Evolutionary conservation across 2,329 filamentous ascomycete species (phyloP).

Genomic region (Didymella pinodella): DNA sequence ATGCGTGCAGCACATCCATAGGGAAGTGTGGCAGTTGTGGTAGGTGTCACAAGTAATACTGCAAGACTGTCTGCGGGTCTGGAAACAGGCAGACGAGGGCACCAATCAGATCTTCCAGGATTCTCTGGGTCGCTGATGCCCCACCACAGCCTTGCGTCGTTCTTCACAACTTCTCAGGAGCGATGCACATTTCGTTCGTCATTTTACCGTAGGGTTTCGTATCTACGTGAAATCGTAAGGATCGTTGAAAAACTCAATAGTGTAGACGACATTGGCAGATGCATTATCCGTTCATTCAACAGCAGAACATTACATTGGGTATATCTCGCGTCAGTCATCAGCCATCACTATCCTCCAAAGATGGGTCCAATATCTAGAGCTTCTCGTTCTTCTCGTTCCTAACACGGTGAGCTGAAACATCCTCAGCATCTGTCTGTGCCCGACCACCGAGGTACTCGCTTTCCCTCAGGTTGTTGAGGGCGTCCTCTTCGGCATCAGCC

Average conservation of each 20-base stretch:
- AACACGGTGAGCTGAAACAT: conserved; percentile 24
- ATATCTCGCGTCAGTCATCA: conserved; percentile 2
- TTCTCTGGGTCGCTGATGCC: background rate
- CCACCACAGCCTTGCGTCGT: background rate
- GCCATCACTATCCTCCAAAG: background rate
- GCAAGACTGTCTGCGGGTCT: background rate
- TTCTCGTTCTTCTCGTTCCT: conserved; percentile 38
- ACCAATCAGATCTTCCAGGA: background rate
- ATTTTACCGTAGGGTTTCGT: background rate
- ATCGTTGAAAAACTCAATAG: background rate
- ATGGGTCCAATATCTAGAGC: background rate
- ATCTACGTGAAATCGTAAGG: background rate
- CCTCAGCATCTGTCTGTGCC: conserved; percentile 28
- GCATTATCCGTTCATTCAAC: background rate
- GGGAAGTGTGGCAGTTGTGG: background rate
- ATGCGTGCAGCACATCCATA: background rate
- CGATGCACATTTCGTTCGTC: background rate
- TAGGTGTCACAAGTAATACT: background rate
- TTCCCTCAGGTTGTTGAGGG: conserved; percentile 42
- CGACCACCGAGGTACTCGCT: conserved; percentile 33
- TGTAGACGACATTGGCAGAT: background rate
- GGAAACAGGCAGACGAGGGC: background rate
- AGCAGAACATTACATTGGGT: conserved; percentile 2
- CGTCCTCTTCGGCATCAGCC: conserved; percentile 45
- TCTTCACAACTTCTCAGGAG: background rate